phyloP scores from a whole-genome alignment of 2,329 filamentous ascomycete species.

The Xylariaceae sp. region DNA sequence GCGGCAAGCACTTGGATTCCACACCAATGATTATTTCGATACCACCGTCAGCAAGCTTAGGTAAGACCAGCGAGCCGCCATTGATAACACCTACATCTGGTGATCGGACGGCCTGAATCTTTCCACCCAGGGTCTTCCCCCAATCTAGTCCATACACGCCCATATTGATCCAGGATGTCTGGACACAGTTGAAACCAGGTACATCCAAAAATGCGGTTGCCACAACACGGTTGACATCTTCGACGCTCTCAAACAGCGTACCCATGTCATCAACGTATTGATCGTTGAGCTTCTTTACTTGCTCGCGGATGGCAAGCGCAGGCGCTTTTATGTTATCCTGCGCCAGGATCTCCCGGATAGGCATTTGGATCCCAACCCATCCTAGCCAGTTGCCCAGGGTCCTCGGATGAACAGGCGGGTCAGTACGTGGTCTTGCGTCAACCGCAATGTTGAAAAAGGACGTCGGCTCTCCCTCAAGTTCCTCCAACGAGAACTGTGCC shows the following conservation, averaged over 20 bases:
- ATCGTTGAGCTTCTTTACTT: slow-evolving; percentile 28
- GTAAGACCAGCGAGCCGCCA: slow-evolving; percentile 31
- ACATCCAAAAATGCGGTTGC: slow-evolving; percentile 34
- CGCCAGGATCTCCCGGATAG: slow-evolving; percentile 29
- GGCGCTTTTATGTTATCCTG: slow-evolving; percentile 30
- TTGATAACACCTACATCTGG: slow-evolving; percentile 33
- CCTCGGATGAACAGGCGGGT: slow-evolving; percentile 31
- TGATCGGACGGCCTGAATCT: slow-evolving; percentile 29
- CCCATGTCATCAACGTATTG: slow-evolving; percentile 30
- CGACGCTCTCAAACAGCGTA: slow-evolving; percentile 28
- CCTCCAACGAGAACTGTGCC: slow-evolving; percentile 26
- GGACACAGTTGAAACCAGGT: slow-evolving; percentile 31
- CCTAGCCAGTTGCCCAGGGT: slow-evolving; percentile 38
- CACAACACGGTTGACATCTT: slow-evolving; percentile 30
- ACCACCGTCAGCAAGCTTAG: slow-evolving; percentile 29
- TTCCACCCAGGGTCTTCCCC: slow-evolving; percentile 28
- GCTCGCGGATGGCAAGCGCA: slow-evolving; percentile 32
- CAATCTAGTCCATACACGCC: slow-evolving; percentile 32
- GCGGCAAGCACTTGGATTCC: slow-evolving; percentile 26
- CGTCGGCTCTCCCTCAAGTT: slow-evolving; percentile 28
- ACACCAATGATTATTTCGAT: slow-evolving; percentile 34
- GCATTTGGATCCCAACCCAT: slow-evolving; percentile 29
- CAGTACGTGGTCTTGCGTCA: slow-evolving; percentile 33
- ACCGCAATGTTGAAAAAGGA: slow-evolving; percentile 37
- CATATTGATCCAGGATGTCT: slow-evolving; percentile 33